Evolutionary conservation across 1,139 yeast species (phyloP).

Genomic region (Wickerhamiella pararugosa): DNA sequence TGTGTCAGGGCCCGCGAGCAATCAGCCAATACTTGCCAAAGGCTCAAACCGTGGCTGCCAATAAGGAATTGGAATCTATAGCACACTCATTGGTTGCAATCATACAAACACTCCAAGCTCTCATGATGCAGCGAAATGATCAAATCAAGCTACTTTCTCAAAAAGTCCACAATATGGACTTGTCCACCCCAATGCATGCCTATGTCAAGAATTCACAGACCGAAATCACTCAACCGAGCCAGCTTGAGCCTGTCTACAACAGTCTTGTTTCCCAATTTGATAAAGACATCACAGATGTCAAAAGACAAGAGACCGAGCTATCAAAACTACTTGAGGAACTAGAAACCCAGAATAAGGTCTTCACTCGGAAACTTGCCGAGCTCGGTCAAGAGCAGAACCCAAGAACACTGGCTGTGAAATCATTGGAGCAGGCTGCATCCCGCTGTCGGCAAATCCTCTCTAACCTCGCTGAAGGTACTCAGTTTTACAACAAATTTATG

Average conservation of each 20-base stretch:
- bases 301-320: slow-evolving; percentile 31
- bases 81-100: slow-evolving; percentile 33
- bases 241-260: slow-evolving; percentile 22
- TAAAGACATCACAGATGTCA: slow-evolving; percentile 29
- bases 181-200: slow-evolving; percentile 18
- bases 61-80: slow-evolving; percentile 27
- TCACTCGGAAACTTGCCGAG: slow-evolving; percentile 24
- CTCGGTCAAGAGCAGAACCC: slow-evolving; percentile 23
- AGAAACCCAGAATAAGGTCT: slow-evolving; percentile 30
- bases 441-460: slow-evolving; percentile 41
- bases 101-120: slow-evolving; percentile 20
- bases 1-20: slow-evolving; percentile 30
- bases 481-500: slow-evolving; percentile 53
- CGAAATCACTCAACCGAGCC: slow-evolving; percentile 19
- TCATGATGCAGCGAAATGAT: slow-evolving; percentile 18
- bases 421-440: slow-evolving; percentile 38
- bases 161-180: slow-evolving; percentile 20
- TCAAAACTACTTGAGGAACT: slow-evolving; percentile 27
- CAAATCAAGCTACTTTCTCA: slow-evolving; percentile 19
- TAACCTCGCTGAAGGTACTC: slow-evolving; percentile 53
- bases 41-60: slow-evolving; percentile 30
- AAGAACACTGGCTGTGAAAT: slow-evolving; percentile 38
- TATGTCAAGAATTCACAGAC: slow-evolving; percentile 12
- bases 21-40: slow-evolving; percentile 38
- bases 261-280: slow-evolving; percentile 25